A percentile compares a stretch with the other conserved stretches of the same genome.
Conservation (phyloP, 148 eudicot genomes). For the Vaccinium darrowii region DNA sequence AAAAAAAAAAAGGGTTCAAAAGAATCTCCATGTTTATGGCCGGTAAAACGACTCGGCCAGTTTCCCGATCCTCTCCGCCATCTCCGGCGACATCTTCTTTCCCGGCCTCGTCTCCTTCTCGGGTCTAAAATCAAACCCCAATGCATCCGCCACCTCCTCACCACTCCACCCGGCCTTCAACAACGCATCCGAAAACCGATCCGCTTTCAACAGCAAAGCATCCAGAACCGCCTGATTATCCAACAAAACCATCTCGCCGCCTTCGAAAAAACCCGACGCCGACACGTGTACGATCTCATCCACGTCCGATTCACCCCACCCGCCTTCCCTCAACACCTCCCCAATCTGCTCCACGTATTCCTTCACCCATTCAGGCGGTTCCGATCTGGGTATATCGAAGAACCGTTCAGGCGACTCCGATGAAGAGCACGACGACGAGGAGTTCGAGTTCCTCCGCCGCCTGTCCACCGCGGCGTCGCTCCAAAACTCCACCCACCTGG, state of each 20-base stretch:
- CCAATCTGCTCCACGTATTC: constrained; percentile 63
- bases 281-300: constrained; percentile 69
- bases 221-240: constrained; percentile 77
- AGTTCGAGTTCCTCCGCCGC: constrained; percentile 52
- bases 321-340: constrained; percentile 67
- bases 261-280: constrained; percentile 67
- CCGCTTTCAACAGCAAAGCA: constrained; percentile 66
- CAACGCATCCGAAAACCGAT: constrained; percentile 65
- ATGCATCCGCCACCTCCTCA: constrained; percentile 76
- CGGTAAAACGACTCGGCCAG: constrained; percentile 67
- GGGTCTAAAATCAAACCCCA: constrained; percentile 67
- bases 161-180: constrained; percentile 90
- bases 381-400: constrained; percentile 51
- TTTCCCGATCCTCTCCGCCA: constrained; percentile 57
- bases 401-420: constrained; percentile 66
- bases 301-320: constrained; percentile 83
- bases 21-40: constrained; percentile 45
- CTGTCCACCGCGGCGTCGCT: constrained; percentile 58
- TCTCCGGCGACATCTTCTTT: constrained; percentile 64
- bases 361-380: constrained; percentile 59
- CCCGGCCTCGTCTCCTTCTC: constrained; percentile 53
- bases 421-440: constrained; percentile 33
- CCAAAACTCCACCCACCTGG: constrained; percentile 80
- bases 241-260: constrained; percentile 58
- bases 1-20: constrained; percentile 5